Evolutionary conservation across 2,329 filamentous ascomycete species (phyloP).

Genomic region (Chaetoscypha palmicola): DNA sequence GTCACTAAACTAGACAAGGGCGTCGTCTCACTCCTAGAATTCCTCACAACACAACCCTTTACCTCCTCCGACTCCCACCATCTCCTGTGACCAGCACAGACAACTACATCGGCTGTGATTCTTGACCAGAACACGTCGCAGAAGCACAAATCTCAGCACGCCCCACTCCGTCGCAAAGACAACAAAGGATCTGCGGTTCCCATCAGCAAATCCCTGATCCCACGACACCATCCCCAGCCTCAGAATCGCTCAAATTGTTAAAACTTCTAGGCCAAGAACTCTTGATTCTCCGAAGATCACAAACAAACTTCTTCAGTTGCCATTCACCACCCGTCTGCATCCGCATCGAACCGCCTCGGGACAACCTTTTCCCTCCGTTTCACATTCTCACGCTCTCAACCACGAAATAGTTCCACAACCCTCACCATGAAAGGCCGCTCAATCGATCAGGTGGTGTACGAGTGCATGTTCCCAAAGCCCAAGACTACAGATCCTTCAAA

Average conservation of each 20-base stretch:
- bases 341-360: no score
- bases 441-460: conserved; percentile 67
- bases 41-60: background rate
- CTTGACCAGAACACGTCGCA: background rate
- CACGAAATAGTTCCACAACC: background rate
- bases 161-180: conserved; percentile 6
- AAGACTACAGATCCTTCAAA: conserved; percentile 61
- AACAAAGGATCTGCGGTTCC: conserved; percentile 2
- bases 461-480: conserved; percentile 63
- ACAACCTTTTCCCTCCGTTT: no score
- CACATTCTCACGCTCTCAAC: conserved; percentile 4
- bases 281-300: no score
- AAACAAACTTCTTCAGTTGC: no score
- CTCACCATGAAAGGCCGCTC: conserved; percentile 62
- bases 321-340: no score
- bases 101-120: background rate
- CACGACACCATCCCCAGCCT: conserved; percentile 9
- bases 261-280: conserved; percentile 9
- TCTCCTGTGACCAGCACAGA: background rate
- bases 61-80: background rate
- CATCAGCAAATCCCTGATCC: background rate
- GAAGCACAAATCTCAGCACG: conserved; percentile 6
- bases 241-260: no score
- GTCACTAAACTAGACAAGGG: no score
- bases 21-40: no score